These are phyloP conservation scores for Botrytis galanthina DNA, from an alignment of 2,329 filamentous ascomycete genomes.

Conservation along the genomic window DNA sequence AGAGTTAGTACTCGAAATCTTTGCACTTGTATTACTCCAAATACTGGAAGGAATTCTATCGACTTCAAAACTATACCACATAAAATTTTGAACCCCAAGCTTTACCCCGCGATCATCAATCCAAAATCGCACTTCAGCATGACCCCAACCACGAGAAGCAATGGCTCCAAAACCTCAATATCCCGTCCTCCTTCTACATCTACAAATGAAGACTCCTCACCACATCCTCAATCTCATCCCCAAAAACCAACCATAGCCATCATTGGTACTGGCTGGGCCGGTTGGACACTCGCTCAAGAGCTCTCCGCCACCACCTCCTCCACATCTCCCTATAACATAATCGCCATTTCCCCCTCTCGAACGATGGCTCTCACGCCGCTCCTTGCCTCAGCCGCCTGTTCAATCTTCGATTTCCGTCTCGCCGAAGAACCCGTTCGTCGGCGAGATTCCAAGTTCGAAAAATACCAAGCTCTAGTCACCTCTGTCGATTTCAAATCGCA, in stretches of 20 bases:
- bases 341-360: slow-evolving; percentile 43
- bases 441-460: slow-evolving; percentile 1
- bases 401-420: slow-evolving; percentile 45
- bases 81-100: background rate
- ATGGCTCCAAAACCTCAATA: background rate
- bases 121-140: background rate
- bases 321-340: slow-evolving; percentile 39
- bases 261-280: slow-evolving; percentile 34
- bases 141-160: background rate
- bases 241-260: slow-evolving; percentile 5
- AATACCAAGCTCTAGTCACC: slow-evolving; percentile 14
- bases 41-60: background rate
- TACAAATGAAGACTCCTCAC: background rate
- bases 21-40: background rate
- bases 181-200: background rate
- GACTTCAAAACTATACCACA: background rate
- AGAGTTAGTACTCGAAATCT: background rate
- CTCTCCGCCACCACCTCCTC: slow-evolving; percentile 36
- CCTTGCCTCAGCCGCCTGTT: slow-evolving; percentile 45
- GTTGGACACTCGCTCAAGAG: slow-evolving; percentile 41
- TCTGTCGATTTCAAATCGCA: slow-evolving; percentile 40
- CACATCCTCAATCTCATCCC: background rate
- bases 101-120: background rate
- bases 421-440: slow-evolving; percentile 43
- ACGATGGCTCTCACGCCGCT: slow-evolving; percentile 47